Evolutionary conservation across 805 yeast species (phyloP), one percentile per base, ranked within the genome.

Genomic region (Yamadazyma ubonensis): DNA sequence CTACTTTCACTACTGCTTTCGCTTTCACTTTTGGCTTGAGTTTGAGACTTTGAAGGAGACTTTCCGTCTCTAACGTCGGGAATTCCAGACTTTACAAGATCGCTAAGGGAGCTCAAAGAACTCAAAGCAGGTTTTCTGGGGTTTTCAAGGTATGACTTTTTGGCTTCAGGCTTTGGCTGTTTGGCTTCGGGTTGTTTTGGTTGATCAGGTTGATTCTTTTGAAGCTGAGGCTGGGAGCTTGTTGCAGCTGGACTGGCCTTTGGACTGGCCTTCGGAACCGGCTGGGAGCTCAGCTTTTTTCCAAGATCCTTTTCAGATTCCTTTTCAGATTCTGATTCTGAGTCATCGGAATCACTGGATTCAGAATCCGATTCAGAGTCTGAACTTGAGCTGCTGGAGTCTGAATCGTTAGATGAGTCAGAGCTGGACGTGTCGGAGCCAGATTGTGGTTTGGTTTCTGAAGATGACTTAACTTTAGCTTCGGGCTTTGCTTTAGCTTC

Each of bases 31-130:
- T 14, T 21, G 27, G 35, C 25, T 12, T 39, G 37, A 9, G 32
- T 31, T 12, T 39, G 6, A n/a, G n/a, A n/a, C n/a, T n/a, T n/a
- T n/a, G n/a, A n/a, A n/a, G n/a, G n/a, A n/a, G n/a, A n/a, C 22
- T 22, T 38, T 6, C 65, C 64, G 32, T 80, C 86, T 40, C 70
- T 73, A 0, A 82, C 86, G 15, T 77, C 85, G 2, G 89, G 89
- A 9, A 82, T 71, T 3, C 86, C 88, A 38, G 81, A 67, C n/a
- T 73, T 68, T 4, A 73, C 80, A 43, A 83, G 61, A 44, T 81
- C 84, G 3, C 78, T 73, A 22, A 83, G 58, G 0, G 85, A 75
- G 15, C 58, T 51, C 39, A 78, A 67, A 0, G 31, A 81, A 12
- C 58, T 49, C 39, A 78, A 67, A 0, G 81, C 74, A 1, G 66